Conservation (phyloP, 345 rosid genomes). For the Sisymbrium altissimum region DNA sequence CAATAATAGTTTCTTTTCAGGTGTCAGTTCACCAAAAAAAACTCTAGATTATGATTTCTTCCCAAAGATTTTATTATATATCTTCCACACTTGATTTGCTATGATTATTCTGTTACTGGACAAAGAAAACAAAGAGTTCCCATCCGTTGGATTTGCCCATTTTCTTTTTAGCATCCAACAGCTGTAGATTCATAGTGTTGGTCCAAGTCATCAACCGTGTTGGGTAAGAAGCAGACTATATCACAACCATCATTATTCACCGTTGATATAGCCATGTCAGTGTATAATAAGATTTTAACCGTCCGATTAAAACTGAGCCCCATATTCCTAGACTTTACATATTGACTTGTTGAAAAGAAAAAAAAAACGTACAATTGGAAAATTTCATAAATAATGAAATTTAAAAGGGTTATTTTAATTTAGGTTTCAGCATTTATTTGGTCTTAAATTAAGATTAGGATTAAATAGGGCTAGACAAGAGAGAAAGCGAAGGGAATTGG, state of each 20-base stretch:
- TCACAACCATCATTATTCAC: not conserved
- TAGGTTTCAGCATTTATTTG: not conserved
- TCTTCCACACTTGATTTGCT: slow-evolving; percentile 4
- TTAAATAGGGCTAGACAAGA: not conserved
- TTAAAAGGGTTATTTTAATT: not conserved
- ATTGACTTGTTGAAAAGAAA: slow-evolving; percentile 27
- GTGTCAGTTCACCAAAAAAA: not conserved
- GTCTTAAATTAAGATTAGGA: not conserved
- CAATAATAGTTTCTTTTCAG: too few relatives aligned
- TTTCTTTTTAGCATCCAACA: not conserved
- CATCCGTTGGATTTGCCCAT: slow-evolving; percentile 6
- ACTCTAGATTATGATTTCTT: not conserved
- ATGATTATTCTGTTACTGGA: slow-evolving; percentile 1
- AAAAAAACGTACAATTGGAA: slow-evolving; percentile 2
- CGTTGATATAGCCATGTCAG: not conserved
- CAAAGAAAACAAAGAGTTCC: not conserved
- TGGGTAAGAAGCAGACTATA: not conserved
- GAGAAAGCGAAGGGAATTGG: not conserved
- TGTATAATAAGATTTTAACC: not conserved
- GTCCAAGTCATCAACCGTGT: slow-evolving; percentile 17
- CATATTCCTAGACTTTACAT: not conserved
- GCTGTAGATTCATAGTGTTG: not conserved
- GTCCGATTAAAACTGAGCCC: not conserved
- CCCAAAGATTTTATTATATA: not conserved
- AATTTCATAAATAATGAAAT: not conserved